Evolutionary conservation across 805 yeast species (phyloP).

Genomic region (Teunomyces funiuensis): DNA sequence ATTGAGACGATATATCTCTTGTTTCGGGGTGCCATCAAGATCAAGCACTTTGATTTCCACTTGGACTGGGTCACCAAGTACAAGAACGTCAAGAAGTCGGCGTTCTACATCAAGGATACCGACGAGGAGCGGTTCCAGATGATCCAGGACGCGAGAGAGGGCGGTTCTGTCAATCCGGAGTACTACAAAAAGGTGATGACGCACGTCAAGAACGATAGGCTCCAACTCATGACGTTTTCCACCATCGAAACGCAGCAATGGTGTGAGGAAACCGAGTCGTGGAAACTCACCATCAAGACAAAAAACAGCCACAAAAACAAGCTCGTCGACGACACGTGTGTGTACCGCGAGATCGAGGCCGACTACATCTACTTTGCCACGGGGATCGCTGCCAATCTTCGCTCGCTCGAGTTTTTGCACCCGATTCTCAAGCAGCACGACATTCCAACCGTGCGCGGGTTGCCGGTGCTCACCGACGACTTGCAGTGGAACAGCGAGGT

Average conservation of each 20-base stretch:
- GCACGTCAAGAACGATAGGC: slow-evolving; percentile 29
- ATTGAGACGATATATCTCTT: slow-evolving; percentile 32
- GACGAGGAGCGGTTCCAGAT: slow-evolving; percentile 42
- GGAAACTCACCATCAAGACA: slow-evolving; percentile 21
- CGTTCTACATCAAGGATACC: slow-evolving; percentile 42
- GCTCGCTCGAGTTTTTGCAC: slow-evolving; percentile 28
- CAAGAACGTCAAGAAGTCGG: slow-evolving; percentile 43
- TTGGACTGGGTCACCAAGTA: slow-evolving; percentile 52
- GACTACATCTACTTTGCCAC: slow-evolving; percentile 45
- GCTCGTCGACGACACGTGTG: slow-evolving; percentile 6
- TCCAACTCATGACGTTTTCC: slow-evolving; percentile 29
- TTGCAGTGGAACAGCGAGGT: slow-evolving; percentile 40
- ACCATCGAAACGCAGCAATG: slow-evolving; percentile 24
- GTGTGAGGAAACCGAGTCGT: slow-evolving; percentile 21
- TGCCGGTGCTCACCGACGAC: slow-evolving; percentile 45
- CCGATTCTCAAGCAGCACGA: slow-evolving; percentile 25
- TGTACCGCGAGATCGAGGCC: slow-evolving; percentile 9
- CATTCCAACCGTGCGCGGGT: slow-evolving; percentile 34
- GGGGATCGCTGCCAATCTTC: slow-evolving; percentile 34
- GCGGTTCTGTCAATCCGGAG: slow-evolving; percentile 48
- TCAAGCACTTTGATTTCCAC: slow-evolving; percentile 49
- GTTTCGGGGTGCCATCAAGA: slow-evolving; percentile 37
- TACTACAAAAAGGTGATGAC: slow-evolving; percentile 32
- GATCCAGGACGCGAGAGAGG: slow-evolving; percentile 43
- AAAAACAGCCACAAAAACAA: slow-evolving; percentile 7